Base-by-base conservation (phyloP, 2,329 filamentous ascomycete species). In the Chrysoporthe austroafricana region DNA sequence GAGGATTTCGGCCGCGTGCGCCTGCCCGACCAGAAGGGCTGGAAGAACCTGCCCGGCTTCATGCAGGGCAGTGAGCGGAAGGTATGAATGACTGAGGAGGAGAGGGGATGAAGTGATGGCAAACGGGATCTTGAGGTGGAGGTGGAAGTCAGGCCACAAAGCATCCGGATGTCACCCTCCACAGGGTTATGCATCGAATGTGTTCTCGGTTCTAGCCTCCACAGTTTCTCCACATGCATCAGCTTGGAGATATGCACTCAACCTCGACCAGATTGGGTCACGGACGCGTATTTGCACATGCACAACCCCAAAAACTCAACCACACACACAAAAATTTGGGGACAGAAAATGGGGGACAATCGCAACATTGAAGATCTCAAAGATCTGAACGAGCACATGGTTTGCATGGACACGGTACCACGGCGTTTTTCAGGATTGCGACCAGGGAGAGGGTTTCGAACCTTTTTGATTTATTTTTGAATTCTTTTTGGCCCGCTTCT, bases 1-100 rank as follows among this genome's bases (percentile, higher is more conserved):
- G 90, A 96, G 81, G 92, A 96, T 77, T 97, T 98, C 83, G 95
- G 95, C 70, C 88, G 89, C 73, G 81, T 91, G 69, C 88, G 87
- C 79, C 76, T 92, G 69, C 85, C 85, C 18, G 81, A 82, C 73
- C 80, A 83, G 71, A 78, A 83, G 73, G 78, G 80, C 44, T 88
- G 86, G 86, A 84, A 83, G 75, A 79, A 80, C 32, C 72, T 88
- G 73, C 86, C 86, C 26, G 78, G 77, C 63, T 76, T 82, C 69
- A 84, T 88, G 74, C 80, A 82, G 48, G 82, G 81, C 46, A 77
- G 76, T 66, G 76, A 43, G 39, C 39, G 63, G 14, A 64, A 61
- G 43, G 62, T 57, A 26, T 66, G 48, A 64, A 58, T 14, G 14
- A 34, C 18, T 36, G 59, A 54, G 50, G 50, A 21, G 26, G 7